phyloP scores from a whole-genome alignment of 208 protist genomes.

The Leishmania arabica region DNA sequence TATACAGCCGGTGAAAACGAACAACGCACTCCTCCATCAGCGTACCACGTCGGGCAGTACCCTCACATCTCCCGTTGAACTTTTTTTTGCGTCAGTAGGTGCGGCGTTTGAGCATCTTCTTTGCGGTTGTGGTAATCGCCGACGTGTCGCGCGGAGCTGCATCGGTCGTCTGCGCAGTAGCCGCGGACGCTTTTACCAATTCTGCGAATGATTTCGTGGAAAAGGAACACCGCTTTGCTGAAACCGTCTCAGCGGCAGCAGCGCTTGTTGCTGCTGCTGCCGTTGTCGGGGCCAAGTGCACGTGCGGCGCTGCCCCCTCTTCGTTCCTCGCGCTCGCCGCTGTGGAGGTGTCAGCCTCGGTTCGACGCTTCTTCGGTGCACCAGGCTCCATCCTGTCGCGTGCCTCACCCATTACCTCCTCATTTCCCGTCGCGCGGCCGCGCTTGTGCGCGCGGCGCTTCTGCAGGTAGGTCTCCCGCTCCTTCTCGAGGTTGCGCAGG shows the following conservation, averaged over 20 bases:
- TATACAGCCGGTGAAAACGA: neutral
- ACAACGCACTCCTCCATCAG: neutral
- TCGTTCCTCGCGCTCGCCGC: neutral
- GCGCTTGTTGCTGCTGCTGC: neutral
- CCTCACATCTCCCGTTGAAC: neutral
- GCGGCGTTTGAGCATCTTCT: conserved; percentile 27
- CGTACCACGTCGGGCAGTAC: neutral
- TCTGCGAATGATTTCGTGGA: conserved; percentile 12
- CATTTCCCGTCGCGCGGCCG: conserved; percentile 49
- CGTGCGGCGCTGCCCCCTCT: too few relatives aligned
- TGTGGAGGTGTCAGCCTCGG: neutral
- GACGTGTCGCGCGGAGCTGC: neutral
- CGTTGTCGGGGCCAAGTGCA: neutral
- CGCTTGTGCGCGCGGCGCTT: conserved; percentile 76
- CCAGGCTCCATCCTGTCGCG: conserved; percentile 16
- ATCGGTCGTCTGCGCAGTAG: neutral
- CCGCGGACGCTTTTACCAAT: conserved; percentile 11
- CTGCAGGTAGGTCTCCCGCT: conserved; percentile 71
- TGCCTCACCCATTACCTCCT: conserved; percentile 33
- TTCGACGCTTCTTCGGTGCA: conserved; percentile 34
- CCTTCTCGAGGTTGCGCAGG: conserved; percentile 68
- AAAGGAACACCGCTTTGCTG: conserved; percentile 13
- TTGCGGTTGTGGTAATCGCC: neutral
- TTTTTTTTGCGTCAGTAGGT: conserved; percentile 14
- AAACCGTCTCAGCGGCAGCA: neutral